A percentile compares a stretch with the other conserved stretches of the same genome.
phyloP scores from a whole-genome alignment of 768 basidiomycete genomes.

The Hygrophoropsis aurantiaca region DNA sequence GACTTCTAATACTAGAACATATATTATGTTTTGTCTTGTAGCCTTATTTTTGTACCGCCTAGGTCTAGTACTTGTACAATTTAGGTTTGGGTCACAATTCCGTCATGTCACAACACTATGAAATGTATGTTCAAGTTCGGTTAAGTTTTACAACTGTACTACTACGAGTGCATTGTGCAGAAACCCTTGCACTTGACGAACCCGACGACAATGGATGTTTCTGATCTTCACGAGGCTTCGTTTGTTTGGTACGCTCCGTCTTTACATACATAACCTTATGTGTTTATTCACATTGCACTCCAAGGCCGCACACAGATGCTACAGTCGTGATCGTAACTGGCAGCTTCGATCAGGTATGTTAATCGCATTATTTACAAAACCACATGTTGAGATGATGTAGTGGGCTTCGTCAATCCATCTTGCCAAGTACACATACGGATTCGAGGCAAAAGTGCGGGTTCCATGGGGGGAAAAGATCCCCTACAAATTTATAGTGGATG shows the following conservation, averaged over 20 bases:
- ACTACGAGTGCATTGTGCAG: too few species aligned
- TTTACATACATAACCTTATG: conserved; percentile 11
- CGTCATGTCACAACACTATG: too few species aligned
- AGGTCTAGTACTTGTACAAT: too few species aligned
- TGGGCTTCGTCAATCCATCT: conserved; percentile 63
- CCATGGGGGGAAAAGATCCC: conserved; percentile 62
- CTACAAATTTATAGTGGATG: conserved; percentile 85
- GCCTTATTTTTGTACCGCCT: too few species aligned
- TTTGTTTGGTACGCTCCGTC: conserved; percentile 50
- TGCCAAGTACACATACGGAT: conserved; percentile 51
- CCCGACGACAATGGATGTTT: conserved; percentile 31
- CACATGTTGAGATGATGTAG: conserved; percentile 29
- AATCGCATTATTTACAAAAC: not conserved
- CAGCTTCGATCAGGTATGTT: conserved; percentile 71
- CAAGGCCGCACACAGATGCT: conserved; percentile 60
- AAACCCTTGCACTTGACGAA: too few species aligned
- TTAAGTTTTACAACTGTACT: too few species aligned
- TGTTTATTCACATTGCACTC: conserved; percentile 6
- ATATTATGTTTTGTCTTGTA: too few species aligned
- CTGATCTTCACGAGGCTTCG: conserved; percentile 48
- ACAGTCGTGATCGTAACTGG: conserved; percentile 69
- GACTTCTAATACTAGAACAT: too few species aligned
- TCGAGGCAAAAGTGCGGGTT: conserved; percentile 51
- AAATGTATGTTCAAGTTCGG: too few species aligned
- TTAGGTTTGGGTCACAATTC: too few species aligned